Evolutionary conservation across 225 moss, liverwort and hornwort genomes (phyloP).

Genomic region (Ulota crispa): DNA sequence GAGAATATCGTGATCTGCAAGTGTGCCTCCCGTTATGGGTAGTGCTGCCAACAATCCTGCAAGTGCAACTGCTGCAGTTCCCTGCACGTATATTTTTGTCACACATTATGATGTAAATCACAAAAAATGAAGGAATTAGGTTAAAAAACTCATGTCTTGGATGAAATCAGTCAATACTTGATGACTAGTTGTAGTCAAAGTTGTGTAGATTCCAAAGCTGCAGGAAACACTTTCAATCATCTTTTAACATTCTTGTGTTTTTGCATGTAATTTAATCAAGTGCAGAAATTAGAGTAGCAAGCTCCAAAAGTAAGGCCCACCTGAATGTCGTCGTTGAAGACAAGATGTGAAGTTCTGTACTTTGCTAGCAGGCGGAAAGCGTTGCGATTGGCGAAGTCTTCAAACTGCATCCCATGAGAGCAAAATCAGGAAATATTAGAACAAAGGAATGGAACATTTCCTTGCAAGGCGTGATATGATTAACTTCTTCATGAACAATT

Average conservation of each 20-base stretch:
- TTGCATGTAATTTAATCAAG: no score
- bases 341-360: conserved; percentile 62
- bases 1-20: conserved; percentile 72
- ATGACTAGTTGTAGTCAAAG: neutral
- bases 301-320: conserved; percentile 24
- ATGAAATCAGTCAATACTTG: neutral
- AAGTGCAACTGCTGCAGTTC: conserved; percentile 82
- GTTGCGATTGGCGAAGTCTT: conserved; percentile 82
- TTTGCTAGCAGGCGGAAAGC: conserved; percentile 73
- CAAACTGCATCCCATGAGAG: conserved; percentile 44
- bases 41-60: conserved; percentile 74
- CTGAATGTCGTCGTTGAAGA: conserved; percentile 90
- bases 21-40: conserved; percentile 70
- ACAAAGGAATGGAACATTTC: neutral
- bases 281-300: neutral
- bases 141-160: neutral
- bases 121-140: neutral
- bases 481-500: neutral
- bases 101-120: neutral
- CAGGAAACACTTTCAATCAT: no score
- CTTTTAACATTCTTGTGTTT: neutral
- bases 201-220: neutral
- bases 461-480: neutral
- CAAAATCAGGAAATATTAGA: neutral
- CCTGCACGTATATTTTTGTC: conserved; percentile 32